Evolutionary conservation across 345 rosid species (phyloP), one percentile per base, ranked within the genome.

Genomic region (Eucalyptus marginata): DNA sequence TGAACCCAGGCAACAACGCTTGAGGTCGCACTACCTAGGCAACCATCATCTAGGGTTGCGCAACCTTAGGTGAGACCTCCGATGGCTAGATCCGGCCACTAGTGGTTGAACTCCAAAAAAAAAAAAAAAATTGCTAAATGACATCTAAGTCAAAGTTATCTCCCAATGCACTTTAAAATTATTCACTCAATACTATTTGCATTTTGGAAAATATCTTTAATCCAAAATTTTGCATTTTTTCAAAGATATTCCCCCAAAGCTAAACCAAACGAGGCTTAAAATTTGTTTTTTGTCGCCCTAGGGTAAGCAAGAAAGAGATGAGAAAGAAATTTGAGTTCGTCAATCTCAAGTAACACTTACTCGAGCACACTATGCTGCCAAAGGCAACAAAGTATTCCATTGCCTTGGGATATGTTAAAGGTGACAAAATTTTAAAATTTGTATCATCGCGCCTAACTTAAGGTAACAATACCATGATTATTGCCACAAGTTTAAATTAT

Each of bases 31-130:
- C 24, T 52, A 52, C 56, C 24, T 52, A 18, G 56, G 56, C 10
- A 0, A 52, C 56, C 8, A 52, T 52, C 10, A 0, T 52, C 0
- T 7, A 1, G 4, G 56, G 56, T 52, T 1, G 2, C 8, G 24
- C 24, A 52, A 52, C 20, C 58, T 52, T 52, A 52, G 5, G 4
- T 2, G 10, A 20, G 58, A 52, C 58, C 58, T 52, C 2, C 0
- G 0, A 0, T 52, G 58, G 25, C 25, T 0, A 52, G 5, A 20
- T 52, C 20, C 20, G 2, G 5, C 58, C 1, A 18, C 58, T 1
- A 7, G 8, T 52, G 56, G 1, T 52, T 18, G 4, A 52, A 18
- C 4, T 52, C 24, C 56, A 1, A 7, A 18, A 52, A 51, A 2
- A 44, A 2, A 44, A 44, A 44, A 36, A 36, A 36, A 36, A 36